Evolutionary conservation across 345 rosid species (phyloP).

Genomic region (Garcia nutans): DNA sequence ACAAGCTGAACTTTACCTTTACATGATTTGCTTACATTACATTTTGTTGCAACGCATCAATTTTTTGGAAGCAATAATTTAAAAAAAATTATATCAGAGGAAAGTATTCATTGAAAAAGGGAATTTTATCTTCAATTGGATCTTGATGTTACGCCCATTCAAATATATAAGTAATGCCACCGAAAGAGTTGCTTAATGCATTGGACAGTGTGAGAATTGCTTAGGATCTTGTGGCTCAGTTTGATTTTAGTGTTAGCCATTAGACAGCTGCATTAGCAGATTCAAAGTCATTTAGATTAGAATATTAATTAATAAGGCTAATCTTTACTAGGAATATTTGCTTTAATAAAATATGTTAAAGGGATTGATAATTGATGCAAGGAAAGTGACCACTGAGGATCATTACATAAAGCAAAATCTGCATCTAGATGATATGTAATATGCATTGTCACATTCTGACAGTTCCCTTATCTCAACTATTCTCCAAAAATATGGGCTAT

Average conservation of each 20-base stretch:
- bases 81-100: not conserved
- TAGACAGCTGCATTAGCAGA: not conserved
- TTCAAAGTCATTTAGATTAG: not conserved
- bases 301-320: not conserved
- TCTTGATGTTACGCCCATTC: not conserved
- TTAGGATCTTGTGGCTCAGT: not conserved
- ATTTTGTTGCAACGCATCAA: not conserved
- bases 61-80: not conserved
- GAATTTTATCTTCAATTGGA: not conserved
- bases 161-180: not conserved
- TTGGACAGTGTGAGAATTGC: not conserved
- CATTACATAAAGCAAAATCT: constrained; percentile 12
- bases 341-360: constrained; percentile 1
- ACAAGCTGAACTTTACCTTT: not conserved
- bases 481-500: constrained; percentile 18
- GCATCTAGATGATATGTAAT: constrained; percentile 25
- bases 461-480: constrained; percentile 20
- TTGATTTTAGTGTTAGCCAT: not conserved
- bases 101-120: not conserved
- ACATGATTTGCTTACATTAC: not conserved
- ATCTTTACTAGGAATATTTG: constrained; percentile 2
- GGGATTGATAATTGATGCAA: not conserved
- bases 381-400: constrained; percentile 27
- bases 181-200: constrained; percentile 1
- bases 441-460: constrained; percentile 21